Evolutionary conservation across 176 grass and related monocot species (phyloP).

Genomic region (Pontederia paniculata): DNA sequence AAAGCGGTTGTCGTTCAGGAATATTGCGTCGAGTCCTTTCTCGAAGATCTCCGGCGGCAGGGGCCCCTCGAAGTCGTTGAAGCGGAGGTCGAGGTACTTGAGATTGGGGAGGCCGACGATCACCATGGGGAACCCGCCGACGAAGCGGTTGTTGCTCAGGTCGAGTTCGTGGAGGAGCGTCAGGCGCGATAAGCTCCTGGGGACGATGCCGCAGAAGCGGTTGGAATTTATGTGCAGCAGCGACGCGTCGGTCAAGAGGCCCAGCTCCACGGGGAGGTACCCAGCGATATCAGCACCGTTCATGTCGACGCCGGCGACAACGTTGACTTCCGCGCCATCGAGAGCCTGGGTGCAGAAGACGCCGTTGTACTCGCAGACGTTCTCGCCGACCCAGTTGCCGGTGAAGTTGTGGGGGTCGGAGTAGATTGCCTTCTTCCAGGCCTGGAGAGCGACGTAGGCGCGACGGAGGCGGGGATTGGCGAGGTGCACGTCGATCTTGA

Average conservation of each 20-base stretch:
- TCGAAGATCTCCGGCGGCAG: constrained; percentile 45
- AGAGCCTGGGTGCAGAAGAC: constrained; percentile 35
- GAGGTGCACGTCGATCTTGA: constrained; percentile 39
- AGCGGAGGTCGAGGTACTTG: constrained; percentile 59
- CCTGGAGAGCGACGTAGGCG: constrained; percentile 44
- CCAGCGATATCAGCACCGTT: constrained; percentile 73
- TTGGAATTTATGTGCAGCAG: constrained; percentile 80
- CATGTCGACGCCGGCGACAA: constrained; percentile 56
- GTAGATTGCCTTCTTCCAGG: constrained; percentile 52
- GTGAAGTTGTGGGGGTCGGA: constrained; percentile 79
- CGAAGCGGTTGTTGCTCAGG: constrained; percentile 82
- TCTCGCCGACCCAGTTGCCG: constrained; percentile 31
- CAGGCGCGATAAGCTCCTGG: constrained; percentile 36
- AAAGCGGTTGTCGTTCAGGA: constrained; percentile 70
- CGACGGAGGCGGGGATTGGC: constrained; percentile 39
- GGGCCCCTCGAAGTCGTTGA: constrained; percentile 57
- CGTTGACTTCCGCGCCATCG: constrained; percentile 18
- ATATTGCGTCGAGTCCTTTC: constrained; percentile 54
- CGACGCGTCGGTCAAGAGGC: constrained; percentile 42
- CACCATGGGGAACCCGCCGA: constrained; percentile 40
- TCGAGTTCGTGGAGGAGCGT: constrained; percentile 58
- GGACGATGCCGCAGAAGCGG: constrained; percentile 69
- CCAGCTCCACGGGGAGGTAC: constrained; percentile 50
- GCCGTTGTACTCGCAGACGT: constrained; percentile 56
- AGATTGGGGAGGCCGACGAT: constrained; percentile 36